Evolutionary conservation across 129 eudicot genomes (phyloP).

Genomic region (Scalesia atractyloides): DNA sequence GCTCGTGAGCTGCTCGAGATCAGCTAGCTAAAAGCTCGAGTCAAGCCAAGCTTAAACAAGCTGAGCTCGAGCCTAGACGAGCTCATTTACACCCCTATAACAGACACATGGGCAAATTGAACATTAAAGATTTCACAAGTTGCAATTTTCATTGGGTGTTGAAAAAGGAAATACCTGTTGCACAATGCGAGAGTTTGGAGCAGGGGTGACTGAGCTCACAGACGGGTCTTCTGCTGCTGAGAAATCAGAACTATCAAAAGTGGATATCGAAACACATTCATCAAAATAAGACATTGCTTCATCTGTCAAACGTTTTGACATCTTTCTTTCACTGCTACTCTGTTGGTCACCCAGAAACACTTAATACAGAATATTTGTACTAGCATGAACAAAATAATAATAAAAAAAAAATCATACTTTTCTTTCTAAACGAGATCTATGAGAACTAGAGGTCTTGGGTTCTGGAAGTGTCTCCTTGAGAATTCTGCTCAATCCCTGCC

Average conservation of each 20-base stretch:
- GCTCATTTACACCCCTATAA: background rate
- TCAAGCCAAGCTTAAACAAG: too few species aligned
- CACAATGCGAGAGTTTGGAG: conserved; percentile 28
- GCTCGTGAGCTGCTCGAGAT: too few species aligned
- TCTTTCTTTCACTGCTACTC: conserved; percentile 88
- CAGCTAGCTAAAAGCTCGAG: too few species aligned
- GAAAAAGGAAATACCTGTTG: conserved; percentile 49
- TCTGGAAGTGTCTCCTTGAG: conserved; percentile 80
- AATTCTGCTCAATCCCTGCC: conserved; percentile 69
- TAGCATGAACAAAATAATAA: background rate
- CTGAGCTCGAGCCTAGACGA: too few species aligned
- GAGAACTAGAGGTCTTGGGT: conserved; percentile 55
- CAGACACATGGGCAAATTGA: background rate
- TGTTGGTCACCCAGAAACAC: conserved; percentile 31
- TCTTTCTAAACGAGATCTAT: conserved; percentile 67
- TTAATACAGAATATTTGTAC: background rate
- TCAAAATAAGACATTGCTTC: conserved; percentile 97
- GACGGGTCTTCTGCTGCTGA: conserved; percentile 90
- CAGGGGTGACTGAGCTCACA: conserved; percentile 37
- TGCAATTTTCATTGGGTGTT: background rate
- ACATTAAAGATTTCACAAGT: background rate
- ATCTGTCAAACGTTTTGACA: conserved; percentile 84
- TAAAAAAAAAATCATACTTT: conserved; percentile 48
- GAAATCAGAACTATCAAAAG: conserved; percentile 96
- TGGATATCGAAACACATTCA: conserved; percentile 94